Percentiles rank a stretch among this genome's conserved stretches.
These are phyloP conservation scores for Basipetospora sp. DNA, from an alignment of 2,329 filamentous ascomycete species.

Conservation along the genomic window DNA sequence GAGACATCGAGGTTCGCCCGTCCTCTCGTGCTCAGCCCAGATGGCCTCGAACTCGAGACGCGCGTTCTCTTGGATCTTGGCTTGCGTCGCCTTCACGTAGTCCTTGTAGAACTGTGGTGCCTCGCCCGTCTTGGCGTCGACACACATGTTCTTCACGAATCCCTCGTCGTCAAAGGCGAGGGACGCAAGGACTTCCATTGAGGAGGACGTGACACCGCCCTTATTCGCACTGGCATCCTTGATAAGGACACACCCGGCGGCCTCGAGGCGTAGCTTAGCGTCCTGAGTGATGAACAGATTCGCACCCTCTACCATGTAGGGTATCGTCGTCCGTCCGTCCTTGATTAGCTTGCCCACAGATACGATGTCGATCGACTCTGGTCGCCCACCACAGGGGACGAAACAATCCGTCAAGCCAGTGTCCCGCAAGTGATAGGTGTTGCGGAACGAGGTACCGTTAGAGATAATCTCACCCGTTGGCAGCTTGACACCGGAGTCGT, in stretches of 20 bases:
- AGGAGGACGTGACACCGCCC: conserved; percentile 93
- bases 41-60: conserved; percentile 93
- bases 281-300: conserved; percentile 99
- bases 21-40: conserved; percentile 83
- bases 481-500: conserved; percentile 77
- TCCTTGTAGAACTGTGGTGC: conserved; percentile 81
- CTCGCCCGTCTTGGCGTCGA: conserved; percentile 49
- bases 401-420: conserved; percentile 70
- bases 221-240: conserved; percentile 99
- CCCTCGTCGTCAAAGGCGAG: conserved; percentile 82
- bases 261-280: conserved; percentile 85
- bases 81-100: conserved; percentile 85
- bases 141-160: conserved; percentile 90
- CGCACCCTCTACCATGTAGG: conserved; percentile 93
- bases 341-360: conserved; percentile 77
- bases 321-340: conserved; percentile 72
- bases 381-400: conserved; percentile 89
- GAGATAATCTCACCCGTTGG: conserved; percentile 73
- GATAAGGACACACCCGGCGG: conserved; percentile 87
- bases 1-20: conserved; percentile 64
- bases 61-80: conserved; percentile 81
- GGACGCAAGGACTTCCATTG: conserved; percentile 85
- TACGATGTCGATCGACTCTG: conserved; percentile 88
- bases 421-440: conserved; percentile 84
- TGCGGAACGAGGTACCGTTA: conserved; percentile 92